Evolutionary conservation across 2,329 filamentous ascomycete genomes (phyloP), one percentile per base, ranked within the genome.

Genomic region (Colletotrichum euphorbiae): DNA sequence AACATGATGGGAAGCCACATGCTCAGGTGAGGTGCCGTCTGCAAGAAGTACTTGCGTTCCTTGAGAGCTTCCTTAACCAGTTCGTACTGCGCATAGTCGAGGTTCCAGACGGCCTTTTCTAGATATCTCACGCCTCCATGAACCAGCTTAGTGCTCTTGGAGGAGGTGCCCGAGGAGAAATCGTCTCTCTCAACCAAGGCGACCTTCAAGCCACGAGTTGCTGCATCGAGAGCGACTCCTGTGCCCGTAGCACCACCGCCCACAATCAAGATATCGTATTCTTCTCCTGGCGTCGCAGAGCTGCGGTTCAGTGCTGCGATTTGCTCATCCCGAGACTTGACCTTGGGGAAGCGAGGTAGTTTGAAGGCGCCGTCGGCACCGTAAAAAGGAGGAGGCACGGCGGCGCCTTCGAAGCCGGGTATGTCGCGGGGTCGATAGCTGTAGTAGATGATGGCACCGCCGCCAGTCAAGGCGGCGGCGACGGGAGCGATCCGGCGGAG

Each of bases 1-100:
- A 93, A 82, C 90, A 93, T 93, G 73, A 93, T 93, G 24, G 91
- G 90, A 21, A 93, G 83, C 89, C 90, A 92, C 77, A 83, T 86
- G 69, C 89, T 91, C 62, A 93, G 82, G 83, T 93, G 91, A 42
- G 91, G 91, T 11, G 91, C 91, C 3, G 90, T 93, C 72, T 91
- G 89, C 72, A 93, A 80, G 78, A 93, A 93, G 80, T 91, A 92
- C 75, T 91, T 90, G 73, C 91, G 86, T 80, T 93, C 91, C 76
- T 90, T 89, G 71, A 93, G 83, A 54, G 91, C 90, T 78, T 93
- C 91, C 72, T 86, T 87, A 64, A 93, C 91, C 69, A 93, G 84
- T 72, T 87, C 82, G 77, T 92, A 91, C 78, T 93, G 91, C 74
- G 85, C 88, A 79, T 91, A 92, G 80, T 93, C 91, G 70, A 93